phyloP scores from a whole-genome alignment of 768 basidiomycete species.

The Agaricus blazei region DNA sequence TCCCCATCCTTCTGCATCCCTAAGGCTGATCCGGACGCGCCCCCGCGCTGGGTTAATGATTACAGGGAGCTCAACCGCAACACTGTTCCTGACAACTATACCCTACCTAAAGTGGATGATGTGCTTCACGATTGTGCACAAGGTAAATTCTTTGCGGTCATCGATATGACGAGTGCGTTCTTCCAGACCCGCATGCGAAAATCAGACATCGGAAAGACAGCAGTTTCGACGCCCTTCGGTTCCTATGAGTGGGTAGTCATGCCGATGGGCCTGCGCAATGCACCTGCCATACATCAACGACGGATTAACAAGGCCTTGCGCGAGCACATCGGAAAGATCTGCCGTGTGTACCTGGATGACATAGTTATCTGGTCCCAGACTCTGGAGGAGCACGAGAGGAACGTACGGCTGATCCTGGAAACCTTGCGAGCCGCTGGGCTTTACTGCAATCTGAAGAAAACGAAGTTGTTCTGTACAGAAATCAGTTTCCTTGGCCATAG shows the following conservation, averaged over 20 bases:
- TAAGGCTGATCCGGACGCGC: not conserved
- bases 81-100: constrained; percentile 13
- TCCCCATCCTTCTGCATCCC: constrained; percentile 21
- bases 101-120: constrained; percentile 13
- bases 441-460: constrained; percentile 14
- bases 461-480: constrained; percentile 14
- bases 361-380: constrained; percentile 19
- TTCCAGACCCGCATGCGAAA: constrained; percentile 29
- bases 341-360: constrained; percentile 21
- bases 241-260: constrained; percentile 33
- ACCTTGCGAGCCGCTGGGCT: constrained; percentile 3
- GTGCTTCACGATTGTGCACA: constrained; percentile 26
- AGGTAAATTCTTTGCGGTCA: constrained; percentile 28
- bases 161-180: constrained; percentile 32
- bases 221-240: constrained; percentile 23
- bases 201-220: constrained; percentile 20
- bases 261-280: constrained; percentile 28
- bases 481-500: constrained; percentile 29
- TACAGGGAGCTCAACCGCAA: constrained; percentile 23
- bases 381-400: constrained; percentile 10
- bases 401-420: constrained; percentile 7
- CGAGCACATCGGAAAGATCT: constrained; percentile 15
- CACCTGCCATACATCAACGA: constrained; percentile 23
- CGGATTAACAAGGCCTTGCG: constrained; percentile 19
- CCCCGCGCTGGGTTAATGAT: constrained; percentile 32